Conservation (phyloP, 352 stramenopile species). For the Phytophthora hybrid region DNA sequence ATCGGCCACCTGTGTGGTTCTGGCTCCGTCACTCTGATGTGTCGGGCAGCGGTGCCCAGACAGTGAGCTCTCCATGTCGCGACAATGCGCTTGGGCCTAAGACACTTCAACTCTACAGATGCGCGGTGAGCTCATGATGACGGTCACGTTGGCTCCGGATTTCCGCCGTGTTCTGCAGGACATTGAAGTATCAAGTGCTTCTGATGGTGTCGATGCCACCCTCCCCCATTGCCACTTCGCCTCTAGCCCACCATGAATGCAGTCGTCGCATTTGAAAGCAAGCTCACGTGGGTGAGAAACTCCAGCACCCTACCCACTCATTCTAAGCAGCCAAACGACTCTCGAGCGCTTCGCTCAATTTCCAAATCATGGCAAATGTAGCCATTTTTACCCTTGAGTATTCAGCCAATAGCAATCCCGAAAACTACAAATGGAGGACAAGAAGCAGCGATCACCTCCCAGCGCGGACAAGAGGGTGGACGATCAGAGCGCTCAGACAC, state of each 20-base stretch:
- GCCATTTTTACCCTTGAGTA: too few relatives aligned
- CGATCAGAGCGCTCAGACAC: background rate
- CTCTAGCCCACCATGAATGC: background rate
- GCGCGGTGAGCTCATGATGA: background rate
- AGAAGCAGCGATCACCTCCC: constrained; percentile 15
- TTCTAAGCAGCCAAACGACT: too few relatives aligned
- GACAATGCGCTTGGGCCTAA: background rate
- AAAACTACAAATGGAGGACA: constrained; percentile 7
- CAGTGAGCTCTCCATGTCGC: background rate
- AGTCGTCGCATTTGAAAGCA: background rate
- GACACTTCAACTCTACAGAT: background rate
- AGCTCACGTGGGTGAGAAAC: background rate
- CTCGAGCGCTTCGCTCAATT: too few relatives aligned
- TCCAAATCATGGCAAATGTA: too few relatives aligned
- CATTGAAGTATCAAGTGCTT: background rate
- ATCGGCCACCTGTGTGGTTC: background rate
- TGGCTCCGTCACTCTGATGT: constrained; percentile 7
- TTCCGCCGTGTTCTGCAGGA: constrained; percentile 2
- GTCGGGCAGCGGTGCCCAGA: background rate
- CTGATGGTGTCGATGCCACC: background rate
- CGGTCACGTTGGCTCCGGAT: background rate
- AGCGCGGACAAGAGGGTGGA: background rate
- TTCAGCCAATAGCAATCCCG: background rate
- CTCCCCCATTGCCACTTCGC: background rate
- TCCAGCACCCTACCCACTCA: too few relatives aligned